Evolutionary conservation across 108 stramenopile species (phyloP), one percentile per base, ranked within the genome.

Genomic region (Hondaea fermentalgiana): DNA sequence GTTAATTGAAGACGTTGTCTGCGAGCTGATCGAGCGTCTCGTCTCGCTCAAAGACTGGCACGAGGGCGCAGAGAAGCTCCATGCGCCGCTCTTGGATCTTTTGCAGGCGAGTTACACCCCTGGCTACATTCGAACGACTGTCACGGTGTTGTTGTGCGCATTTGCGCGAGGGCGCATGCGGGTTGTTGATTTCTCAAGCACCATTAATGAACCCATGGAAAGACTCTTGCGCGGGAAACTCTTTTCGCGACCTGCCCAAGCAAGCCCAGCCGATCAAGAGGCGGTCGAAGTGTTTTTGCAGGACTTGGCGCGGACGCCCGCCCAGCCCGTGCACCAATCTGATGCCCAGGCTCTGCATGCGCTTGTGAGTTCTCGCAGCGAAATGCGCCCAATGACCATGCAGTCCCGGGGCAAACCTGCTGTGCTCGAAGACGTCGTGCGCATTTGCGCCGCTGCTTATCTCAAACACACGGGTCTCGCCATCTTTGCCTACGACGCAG

Each of bases 291-390:
- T 83, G n/a, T 83, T 83, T 53, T 53, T 83, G 45, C 76, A 83
- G 51, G 76, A 83, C 10, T 23, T 83, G 45, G 76, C 76, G 51
- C 76, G 76, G 4, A 53, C 76, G n/a, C 76, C 76, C 12, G 76
- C 76, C 6, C 76, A 83, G 76, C 76, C 76, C 25, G 76, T 83
- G 10, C 76, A 83, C 49, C 76, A 83, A 12, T 83, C 76, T 6
- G 51, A 83, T 12, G 76, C 76, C n/a, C 76, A 83, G 51, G 76
- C 76, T 35, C 76, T 83, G 51, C 76, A 83, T 35, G 76, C 76
- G 51, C 28, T 83, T 0, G 51, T 83, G 5, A 53, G 49, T 23
- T 53, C 49, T 6, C 45, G 51, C 0, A 47, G 14, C 3, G 49
- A 83, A 23, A 47, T 83, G 45, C 76, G 76, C 28, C 14, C 51